Evolutionary conservation across 805 yeast species (phyloP), one percentile per base, ranked within the genome.

Genomic region (Tetrapisispora namnaoensis): DNA sequence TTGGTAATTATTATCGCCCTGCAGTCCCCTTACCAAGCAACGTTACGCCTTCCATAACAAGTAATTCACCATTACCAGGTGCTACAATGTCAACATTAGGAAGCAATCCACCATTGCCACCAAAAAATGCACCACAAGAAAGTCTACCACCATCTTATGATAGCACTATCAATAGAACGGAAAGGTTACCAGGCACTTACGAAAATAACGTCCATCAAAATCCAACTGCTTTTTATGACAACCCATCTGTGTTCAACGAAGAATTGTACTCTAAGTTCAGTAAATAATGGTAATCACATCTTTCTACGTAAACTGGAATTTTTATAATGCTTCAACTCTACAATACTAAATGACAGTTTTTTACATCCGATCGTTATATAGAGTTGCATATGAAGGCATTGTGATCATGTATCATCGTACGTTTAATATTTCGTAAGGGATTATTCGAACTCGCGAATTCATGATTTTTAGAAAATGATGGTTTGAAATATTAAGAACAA

Each of bases 221-320:
- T 32, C 73, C 74, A 24, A 63, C 70, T 18, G 62, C 67, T 2
- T 74, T 75, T 51, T 77, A 77, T 53, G 69, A 69, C 42, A 74
- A 71, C 4, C 79, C 80, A 1, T 72, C 81, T 1, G 76, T 73
- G 3, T 77, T 70, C 56, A 74, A 76, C 59, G 73, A 76, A 6
- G 62, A 71, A 45, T 56, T 76, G 63, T 76, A 77, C 53, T 68
- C 75, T 24, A 61, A 58, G 37, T 65, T 59, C 46, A 59, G 68
- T 45, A 49, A 51, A 18, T 59, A 44, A 34, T 20, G 14, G n/a
- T 16, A 21, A 21, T 3, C 8, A 21, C 6, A 11, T 28, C 36
- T 20, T 39, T 10, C 20, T 34, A 34, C 11, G 11, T 16, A 34
- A 4, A 37, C 11, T 37, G 40, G 22, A 24, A 24, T 24, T 6